These are phyloP conservation scores for Sugiyamaella boreocaroliniensis DNA, from an alignment of 805 yeast genomes.

Conservation along the genomic window DNA sequence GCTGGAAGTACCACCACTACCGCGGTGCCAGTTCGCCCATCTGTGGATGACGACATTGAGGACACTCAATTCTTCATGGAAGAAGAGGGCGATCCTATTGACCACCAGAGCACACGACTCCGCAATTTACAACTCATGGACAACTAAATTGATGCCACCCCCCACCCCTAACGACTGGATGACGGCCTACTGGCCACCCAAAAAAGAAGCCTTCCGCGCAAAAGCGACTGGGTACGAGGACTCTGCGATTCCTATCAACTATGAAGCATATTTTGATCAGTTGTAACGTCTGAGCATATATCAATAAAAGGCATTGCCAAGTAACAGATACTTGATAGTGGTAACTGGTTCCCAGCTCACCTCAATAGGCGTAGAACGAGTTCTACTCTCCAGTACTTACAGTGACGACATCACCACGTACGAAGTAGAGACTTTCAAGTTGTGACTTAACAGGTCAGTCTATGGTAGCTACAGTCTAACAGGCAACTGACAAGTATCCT, in stretches of 20 bases:
- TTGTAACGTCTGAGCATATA: neutral
- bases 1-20: neutral
- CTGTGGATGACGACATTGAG: constrained; percentile 11
- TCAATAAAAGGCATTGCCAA: neutral
- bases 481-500: too few relatives aligned
- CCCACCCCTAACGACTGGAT: neutral
- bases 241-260: neutral
- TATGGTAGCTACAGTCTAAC: too few relatives aligned
- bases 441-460: neutral
- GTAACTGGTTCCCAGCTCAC: too few relatives aligned
- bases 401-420: too few relatives aligned
- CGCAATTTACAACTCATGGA: neutral
- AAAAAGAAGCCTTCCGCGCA: too few relatives aligned
- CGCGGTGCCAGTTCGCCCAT: neutral
- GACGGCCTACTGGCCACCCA: too few relatives aligned
- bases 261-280: neutral
- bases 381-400: too few relatives aligned
- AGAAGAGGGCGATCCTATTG: constrained; percentile 11
- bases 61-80: constrained; percentile 25
- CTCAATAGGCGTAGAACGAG: too few relatives aligned
- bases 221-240: too few relatives aligned
- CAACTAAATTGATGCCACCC: neutral
- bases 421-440: too few relatives aligned
- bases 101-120: neutral
- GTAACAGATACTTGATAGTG: too few relatives aligned